Evolutionary conservation across 257 asterid genomes (phyloP).

Genomic region (Solanum medicagineum): DNA sequence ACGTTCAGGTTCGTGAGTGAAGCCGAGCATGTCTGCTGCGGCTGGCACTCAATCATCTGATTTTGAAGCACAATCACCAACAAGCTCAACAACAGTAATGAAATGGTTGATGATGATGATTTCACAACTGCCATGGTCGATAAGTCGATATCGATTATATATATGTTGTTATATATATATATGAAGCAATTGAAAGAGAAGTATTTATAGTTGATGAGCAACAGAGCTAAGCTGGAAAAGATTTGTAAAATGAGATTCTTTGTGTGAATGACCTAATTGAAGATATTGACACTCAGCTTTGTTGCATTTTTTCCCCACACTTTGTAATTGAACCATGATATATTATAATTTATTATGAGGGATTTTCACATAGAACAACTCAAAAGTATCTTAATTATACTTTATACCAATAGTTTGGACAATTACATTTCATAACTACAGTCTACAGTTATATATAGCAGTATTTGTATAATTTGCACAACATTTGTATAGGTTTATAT

Average conservation of each 20-base stretch:
- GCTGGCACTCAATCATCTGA: conserved; percentile 8
- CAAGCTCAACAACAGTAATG: background rate
- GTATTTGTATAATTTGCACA: too few relatives aligned
- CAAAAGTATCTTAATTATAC: too few relatives aligned
- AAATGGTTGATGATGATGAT: background rate
- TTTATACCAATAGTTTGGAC: too few relatives aligned
- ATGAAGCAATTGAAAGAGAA: too few relatives aligned
- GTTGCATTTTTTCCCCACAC: background rate
- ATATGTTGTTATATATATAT: too few relatives aligned
- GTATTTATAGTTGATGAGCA: background rate
- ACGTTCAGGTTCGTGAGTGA: conserved; percentile 4
- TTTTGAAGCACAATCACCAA: conserved; percentile 8
- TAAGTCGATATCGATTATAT: background rate
- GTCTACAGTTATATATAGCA: too few relatives aligned
- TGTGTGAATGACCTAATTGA: conserved; percentile 24
- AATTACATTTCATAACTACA: too few relatives aligned
- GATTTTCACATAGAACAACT: too few relatives aligned
- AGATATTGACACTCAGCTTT: background rate
- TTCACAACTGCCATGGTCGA: background rate
- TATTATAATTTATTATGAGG: too few relatives aligned
- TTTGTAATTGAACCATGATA: too few relatives aligned
- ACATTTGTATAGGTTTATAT: too few relatives aligned
- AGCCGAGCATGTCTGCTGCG: conserved; percentile 27
- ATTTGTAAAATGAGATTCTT: background rate
- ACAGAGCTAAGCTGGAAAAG: background rate